phyloP scores from a whole-genome alignment of 23 red algal genomes.

The Gracilaria gracilis region DNA sequence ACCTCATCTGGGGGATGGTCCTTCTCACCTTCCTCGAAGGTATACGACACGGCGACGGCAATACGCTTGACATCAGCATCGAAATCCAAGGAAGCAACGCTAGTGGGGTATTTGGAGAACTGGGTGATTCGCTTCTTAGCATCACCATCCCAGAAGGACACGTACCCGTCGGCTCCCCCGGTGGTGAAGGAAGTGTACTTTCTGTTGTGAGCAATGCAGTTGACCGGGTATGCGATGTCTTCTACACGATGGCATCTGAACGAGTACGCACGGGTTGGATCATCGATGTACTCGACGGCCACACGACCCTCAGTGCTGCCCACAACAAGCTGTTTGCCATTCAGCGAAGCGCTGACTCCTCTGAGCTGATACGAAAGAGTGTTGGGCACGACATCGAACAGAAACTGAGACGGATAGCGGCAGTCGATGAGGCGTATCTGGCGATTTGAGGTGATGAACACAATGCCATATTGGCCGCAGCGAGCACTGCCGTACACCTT shows the following conservation, averaged over 20 bases:
- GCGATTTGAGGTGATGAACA: conserved; percentile 41
- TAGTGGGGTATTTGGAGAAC: conserved; percentile 63
- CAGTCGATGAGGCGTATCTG: conserved; percentile 51
- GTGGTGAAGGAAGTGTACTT: conserved; percentile 86
- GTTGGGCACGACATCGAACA: conserved; percentile 37
- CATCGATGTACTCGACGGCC: conserved; percentile 84
- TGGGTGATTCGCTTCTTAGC: conserved; percentile 86
- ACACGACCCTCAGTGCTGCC: conserved; percentile 93
- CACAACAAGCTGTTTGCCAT: conserved; percentile 79
- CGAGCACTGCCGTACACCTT: conserved; percentile 37
- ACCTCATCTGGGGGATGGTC: conserved; percentile 75
- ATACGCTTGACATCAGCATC: conserved; percentile 35
- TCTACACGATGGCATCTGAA: conserved; percentile 95
- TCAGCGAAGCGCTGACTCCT: conserved; percentile 70
- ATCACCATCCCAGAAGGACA: conserved; percentile 94
- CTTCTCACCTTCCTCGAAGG: conserved; percentile 81
- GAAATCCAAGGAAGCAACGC: conserved; percentile 67
- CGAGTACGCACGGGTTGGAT: conserved; percentile 71
- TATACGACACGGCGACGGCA: conserved; percentile 75
- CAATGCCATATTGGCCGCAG: conserved; percentile 40
- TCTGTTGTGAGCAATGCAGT: conserved; percentile 79
- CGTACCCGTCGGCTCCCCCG: conserved; percentile 76
- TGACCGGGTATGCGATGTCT: conserved; percentile 73
- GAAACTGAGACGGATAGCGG: conserved; percentile 17
- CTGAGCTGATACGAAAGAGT: conserved; percentile 87